These are phyloP conservation scores for Amaranthus hypochondriacus DNA, from an alignment of 148 eudicot species.

Conservation along the genomic window DNA sequence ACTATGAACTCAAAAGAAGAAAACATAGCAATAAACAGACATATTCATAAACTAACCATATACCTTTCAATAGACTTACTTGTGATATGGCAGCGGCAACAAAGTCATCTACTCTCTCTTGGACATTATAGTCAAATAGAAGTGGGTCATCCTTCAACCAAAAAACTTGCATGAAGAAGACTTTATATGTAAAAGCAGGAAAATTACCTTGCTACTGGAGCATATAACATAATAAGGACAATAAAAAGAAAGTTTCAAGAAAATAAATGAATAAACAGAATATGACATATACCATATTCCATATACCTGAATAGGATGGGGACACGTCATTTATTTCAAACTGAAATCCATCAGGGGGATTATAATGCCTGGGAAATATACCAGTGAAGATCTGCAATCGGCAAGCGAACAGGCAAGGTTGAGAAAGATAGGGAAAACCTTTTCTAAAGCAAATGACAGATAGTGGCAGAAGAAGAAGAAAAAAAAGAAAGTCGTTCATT, in stretches of 20 bases:
- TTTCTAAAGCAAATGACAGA: background rate
- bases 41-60: background rate
- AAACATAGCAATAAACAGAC: background rate
- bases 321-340: constrained; percentile 71
- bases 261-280: background rate
- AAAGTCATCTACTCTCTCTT: constrained; percentile 68
- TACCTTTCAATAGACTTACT: constrained; percentile 32
- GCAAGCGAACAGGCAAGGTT: constrained; percentile 5
- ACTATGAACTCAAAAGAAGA: background rate
- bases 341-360: constrained; percentile 67
- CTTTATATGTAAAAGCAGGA: background rate
- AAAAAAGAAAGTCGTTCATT: background rate
- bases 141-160: constrained; percentile 55
- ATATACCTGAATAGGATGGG: constrained; percentile 62
- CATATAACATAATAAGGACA: background rate
- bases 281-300: no score
- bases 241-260: background rate
- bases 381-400: constrained; percentile 64
- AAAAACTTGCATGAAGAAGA: constrained; percentile 13
- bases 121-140: constrained; percentile 68
- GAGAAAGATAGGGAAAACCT: background rate
- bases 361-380: constrained; percentile 59
- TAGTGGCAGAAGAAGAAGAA: background rate
- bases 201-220: background rate
- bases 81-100: constrained; percentile 74